Evolutionary conservation across 2,329 filamentous ascomycete genomes (phyloP).

Genomic region (Metarhizium humberi): DNA sequence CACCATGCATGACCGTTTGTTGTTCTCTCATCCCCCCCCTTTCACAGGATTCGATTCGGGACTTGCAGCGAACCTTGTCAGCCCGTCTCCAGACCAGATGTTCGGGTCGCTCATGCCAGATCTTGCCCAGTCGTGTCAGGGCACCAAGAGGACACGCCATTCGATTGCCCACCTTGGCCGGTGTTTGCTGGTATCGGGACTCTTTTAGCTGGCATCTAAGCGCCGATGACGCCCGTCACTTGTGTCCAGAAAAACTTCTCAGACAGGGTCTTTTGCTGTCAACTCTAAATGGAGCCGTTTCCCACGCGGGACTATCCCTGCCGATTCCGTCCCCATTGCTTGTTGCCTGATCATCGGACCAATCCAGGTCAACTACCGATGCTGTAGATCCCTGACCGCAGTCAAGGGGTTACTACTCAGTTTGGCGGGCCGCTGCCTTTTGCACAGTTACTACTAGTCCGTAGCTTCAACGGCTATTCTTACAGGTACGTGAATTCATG

Average conservation of each 20-base stretch:
- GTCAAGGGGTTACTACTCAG: too few species aligned
- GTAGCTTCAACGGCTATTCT: too few species aligned
- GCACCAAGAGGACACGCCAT: too few species aligned
- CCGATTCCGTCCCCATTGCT: not conserved
- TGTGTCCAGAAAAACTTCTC: not conserved
- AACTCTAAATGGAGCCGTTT: not conserved
- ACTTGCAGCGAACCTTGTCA: not conserved
- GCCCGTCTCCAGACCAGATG: not conserved
- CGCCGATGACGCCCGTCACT: not conserved
- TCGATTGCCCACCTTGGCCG: too few species aligned
- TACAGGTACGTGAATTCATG: too few species aligned
- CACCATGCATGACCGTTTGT: not conserved
- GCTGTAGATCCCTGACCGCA: not conserved
- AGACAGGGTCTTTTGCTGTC: not conserved
- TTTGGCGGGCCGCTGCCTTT: too few species aligned
- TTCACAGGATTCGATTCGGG: not conserved
- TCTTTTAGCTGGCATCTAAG: not conserved
- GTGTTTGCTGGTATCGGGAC: too few species aligned
- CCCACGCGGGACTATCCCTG: not conserved
- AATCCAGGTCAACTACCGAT: not conserved
- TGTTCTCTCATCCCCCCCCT: not conserved
- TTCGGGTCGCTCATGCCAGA: not conserved
- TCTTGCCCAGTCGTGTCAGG: too few species aligned
- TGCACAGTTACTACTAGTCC: too few species aligned
- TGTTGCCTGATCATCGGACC: not conserved